Base-by-base conservation (phyloP, 2,329 filamentous ascomycete genomes). In the Fusarium guadeloupense region DNA sequence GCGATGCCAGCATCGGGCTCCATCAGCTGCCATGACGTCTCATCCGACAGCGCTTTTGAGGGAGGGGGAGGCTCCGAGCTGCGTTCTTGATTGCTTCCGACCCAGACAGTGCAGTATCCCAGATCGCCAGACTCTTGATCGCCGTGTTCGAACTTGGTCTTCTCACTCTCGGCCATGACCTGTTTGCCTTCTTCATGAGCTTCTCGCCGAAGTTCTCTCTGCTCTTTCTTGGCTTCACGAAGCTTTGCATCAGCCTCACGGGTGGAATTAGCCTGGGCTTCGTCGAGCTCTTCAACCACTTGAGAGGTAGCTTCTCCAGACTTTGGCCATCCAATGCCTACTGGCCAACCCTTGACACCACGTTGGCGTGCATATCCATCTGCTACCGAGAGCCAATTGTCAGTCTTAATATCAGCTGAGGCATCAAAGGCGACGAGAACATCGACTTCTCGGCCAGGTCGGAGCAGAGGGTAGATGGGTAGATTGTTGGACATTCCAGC, bases 401-500 rank as follows among this genome's bases (percentile, higher is more conserved):
- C 93, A 6, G 90, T 91, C 72, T 90, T 92, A 56, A 97, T 91
- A 68, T 99, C 95, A 17, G 93, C 93, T 2, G 92, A 96, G 4
- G 93, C 93, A 74, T 99, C 95, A 73, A 99, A 99, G 4, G 93
- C 92, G 39, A 99, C 85, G 39, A 98, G 80, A 37, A 99, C 84
- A 68, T 99, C 95, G 6, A 99, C 89, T 52, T 96, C 85, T 30
- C 95, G 85, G 3, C 93, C 94, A 0, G 92, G 92, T 10, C 95
- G 88, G 16, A 99, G 86, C 4, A 98, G 83, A 0, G 95, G 95
- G 73, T 99, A 99, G 35, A 98, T 93, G 2, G 95, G 95, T 9
- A 99, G 81, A 71, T 99, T 99, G 74, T 99, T 98, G 64, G 91
- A 96, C 95, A 99, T 99, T 44, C 95, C 95, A 2, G 95, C 93